Evolutionary conservation across 2,329 filamentous ascomycete genomes (phyloP), one percentile per base, ranked within the genome.

Genomic region (Pseudocercospora pini-densiflorae): DNA sequence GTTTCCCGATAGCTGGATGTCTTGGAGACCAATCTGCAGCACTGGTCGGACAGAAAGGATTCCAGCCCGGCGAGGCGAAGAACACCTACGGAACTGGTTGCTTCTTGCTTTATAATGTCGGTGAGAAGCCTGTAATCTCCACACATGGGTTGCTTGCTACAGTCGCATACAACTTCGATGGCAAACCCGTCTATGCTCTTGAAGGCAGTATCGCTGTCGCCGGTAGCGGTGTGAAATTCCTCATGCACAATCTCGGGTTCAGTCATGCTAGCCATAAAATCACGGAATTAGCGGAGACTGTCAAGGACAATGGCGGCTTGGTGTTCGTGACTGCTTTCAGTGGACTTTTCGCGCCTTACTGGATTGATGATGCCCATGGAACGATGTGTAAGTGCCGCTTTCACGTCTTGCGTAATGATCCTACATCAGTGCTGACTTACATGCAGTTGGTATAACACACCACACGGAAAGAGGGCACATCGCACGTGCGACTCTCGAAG

Each of bases 21-120:
- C 81, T 96, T 16, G 93, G 93, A 69, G 93, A 97, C 76, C 93
- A 97, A 79, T 94, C 92, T 47, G 90, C 92, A 62, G 93, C 93
- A 16, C 82, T 97, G 59, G 92, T 97, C 21, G 93, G 93, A 14
- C 72, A 76, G 68, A 75, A 77, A 64, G 93, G 91, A 14, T 97
- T 97, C 81, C 86, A 84, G 3, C 89, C 92, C 0, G 93, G 93
- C 60, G 87, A 89, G 73, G 93, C 92, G 53, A 97, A 97, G 84
- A 96, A 95, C 79, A 97, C 93, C 0, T 96, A 96, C 77, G 93
- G 93, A 45, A 97, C 93, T 0, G 93, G 93, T 49, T 95, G 92
- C 77, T 97, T 97, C 83, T 82, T 97, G 71, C 86, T 97, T 4
- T 96, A 95, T 82, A 96, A 97, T 74, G 91, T 96, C 36, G 93